Base-by-base conservation (phyloP, 2,329 filamentous ascomycete genomes). In the Colletotrichum sansevieriae region DNA sequence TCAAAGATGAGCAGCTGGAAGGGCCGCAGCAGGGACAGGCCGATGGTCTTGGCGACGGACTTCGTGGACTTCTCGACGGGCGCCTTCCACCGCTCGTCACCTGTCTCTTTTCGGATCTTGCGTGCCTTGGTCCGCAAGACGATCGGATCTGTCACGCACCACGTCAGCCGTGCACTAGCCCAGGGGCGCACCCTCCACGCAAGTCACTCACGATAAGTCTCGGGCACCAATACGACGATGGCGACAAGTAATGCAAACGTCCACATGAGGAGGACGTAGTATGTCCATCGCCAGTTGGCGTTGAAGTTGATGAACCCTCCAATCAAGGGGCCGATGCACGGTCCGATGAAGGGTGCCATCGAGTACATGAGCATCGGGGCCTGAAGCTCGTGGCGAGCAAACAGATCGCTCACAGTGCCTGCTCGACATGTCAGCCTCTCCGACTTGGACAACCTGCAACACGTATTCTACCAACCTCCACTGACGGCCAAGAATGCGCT, bases 211-310 rank as follows among this genome's bases (percentile, higher is more conserved):
- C 85, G 92, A 77, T 96, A 97, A 1, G 94, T 98, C 81, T 98
- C 94, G 5, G 94, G 95, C 3, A 97, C 93, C 49, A 94, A 83
- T 39, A 93, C 76, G 39, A 90, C 76, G 60, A 97, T 90, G 68
- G 88, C 81, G 11, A 85, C 76, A 57, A 93, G 84, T 74, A 94
- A 80, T 8, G 83, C 79, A n/a, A 84, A 88, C 2, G 90, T 85
- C 94, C 93, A 97, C 58, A 97, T 97, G 58, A 97, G 80, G 68
- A 97, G 83, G 4, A 94, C 85, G 76, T 95, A 97, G 78, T 96
- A 95, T 0, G 91, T 92, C 92, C 92, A 96, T 60, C 92, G 83
- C 91, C 94, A 97, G 64, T 83, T 81, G 3, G 85, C 86, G 73
- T 91, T 88, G 73, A 91, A 88, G 77, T 95, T 95, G 77, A 97